These are phyloP conservation scores for Malus sieversii DNA, from an alignment of 306 rosid genomes.

Conservation along the genomic window DNA sequence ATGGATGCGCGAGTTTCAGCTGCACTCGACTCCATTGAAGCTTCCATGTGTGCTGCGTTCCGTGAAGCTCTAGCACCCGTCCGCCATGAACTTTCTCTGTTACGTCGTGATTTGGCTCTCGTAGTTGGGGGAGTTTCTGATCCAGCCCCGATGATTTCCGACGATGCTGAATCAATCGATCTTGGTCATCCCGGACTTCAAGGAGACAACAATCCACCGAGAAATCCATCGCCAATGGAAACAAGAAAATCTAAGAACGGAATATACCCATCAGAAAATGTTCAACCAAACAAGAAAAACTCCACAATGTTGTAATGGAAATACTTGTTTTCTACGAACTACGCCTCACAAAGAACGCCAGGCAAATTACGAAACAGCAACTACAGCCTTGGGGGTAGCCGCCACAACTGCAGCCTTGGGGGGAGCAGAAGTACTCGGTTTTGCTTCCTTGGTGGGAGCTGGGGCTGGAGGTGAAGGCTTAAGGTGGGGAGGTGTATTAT, in stretches of 20 bases:
- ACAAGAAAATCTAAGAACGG: background rate
- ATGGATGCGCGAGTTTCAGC: too few relatives aligned
- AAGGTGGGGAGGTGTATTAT: constrained; percentile 33
- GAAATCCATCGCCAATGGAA: too few relatives aligned
- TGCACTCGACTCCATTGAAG: too few relatives aligned
- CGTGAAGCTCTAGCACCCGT: too few relatives aligned
- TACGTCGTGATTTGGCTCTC: too few relatives aligned
- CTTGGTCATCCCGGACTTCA: too few relatives aligned
- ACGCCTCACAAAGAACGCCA: background rate
- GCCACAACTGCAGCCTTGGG: background rate
- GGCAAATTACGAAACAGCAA: constrained; percentile 15
- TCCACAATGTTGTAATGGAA: background rate
- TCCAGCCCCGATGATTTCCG: too few relatives aligned
- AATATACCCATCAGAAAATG: background rate
- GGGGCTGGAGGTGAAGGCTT: constrained; percentile 20
- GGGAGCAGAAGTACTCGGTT: constrained; percentile 2
- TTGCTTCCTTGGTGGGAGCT: background rate
- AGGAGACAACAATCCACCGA: too few relatives aligned
- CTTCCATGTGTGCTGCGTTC: too few relatives aligned
- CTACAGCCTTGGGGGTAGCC: constrained; percentile 14
- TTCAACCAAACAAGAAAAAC: background rate
- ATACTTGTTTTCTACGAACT: background rate
- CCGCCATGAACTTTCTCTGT: too few relatives aligned
- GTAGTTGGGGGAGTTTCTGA: too few relatives aligned
- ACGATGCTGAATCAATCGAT: too few relatives aligned